These are phyloP conservation scores for Massariosphaeria phaeospora DNA, from an alignment of 495 filamentous ascomycete genomes.

Conservation along the genomic window DNA sequence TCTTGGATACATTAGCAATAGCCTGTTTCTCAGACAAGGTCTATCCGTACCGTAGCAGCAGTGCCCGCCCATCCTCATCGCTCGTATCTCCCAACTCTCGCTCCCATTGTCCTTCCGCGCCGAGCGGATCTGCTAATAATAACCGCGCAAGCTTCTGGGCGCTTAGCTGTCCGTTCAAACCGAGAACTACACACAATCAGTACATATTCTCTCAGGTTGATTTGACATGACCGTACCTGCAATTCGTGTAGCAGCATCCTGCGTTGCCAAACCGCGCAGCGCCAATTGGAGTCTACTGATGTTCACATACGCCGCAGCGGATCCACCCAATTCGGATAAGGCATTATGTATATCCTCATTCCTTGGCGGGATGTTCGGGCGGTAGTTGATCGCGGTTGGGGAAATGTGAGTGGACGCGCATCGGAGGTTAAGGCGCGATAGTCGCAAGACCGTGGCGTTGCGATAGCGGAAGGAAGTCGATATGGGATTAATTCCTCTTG, in stretches of 20 bases:
- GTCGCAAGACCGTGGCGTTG: not conserved
- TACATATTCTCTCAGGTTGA: too few relatives aligned
- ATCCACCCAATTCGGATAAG: slow-evolving; percentile 56
- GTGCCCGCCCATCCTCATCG: slow-evolving; percentile 45
- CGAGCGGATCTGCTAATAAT: slow-evolving; percentile 74
- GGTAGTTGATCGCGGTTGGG: slow-evolving; percentile 38
- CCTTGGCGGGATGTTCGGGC: slow-evolving; percentile 32
- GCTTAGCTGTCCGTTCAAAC: slow-evolving; percentile 45
- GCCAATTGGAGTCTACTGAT: slow-evolving; percentile 75
- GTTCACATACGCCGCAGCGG: slow-evolving; percentile 62
- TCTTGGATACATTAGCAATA: slow-evolving; percentile 36
- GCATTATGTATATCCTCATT: slow-evolving; percentile 54
- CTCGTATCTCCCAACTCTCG: slow-evolving; percentile 51
- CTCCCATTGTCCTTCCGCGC: slow-evolving; percentile 63
- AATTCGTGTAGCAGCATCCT: slow-evolving; percentile 62
- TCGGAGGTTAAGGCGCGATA: slow-evolving; percentile 36
- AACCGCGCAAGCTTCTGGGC: slow-evolving; percentile 62
- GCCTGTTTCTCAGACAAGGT: not conserved
- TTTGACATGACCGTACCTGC: slow-evolving; percentile 48
- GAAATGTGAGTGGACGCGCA: slow-evolving; percentile 38
- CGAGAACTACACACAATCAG: slow-evolving; percentile 48
- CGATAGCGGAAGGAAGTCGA: not conserved
- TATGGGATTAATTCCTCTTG: slow-evolving; percentile 4
- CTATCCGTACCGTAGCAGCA: slow-evolving; percentile 47
- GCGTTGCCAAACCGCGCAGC: slow-evolving; percentile 66